phyloP scores from a whole-genome alignment of 163 green algal species.

The Chlamydomonas reinhardtii region DNA sequence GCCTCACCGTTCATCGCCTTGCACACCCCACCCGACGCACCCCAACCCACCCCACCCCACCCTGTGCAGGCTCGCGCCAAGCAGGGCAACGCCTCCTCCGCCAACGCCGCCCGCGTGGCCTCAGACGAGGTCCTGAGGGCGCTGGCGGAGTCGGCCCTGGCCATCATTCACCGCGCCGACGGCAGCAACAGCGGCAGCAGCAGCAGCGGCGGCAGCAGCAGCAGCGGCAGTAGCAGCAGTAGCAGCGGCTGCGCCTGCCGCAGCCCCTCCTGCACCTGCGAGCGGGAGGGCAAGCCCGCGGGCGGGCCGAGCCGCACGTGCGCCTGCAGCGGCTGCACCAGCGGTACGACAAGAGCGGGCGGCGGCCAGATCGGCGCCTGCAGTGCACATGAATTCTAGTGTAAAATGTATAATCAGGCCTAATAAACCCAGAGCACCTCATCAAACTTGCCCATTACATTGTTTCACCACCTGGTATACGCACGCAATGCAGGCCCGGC shows the following conservation, averaged over 20 bases:
- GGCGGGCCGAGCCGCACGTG: neutral
- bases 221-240: neutral
- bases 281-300: neutral
- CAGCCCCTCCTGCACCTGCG: constrained; percentile 6
- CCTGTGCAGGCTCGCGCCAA: neutral
- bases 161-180: constrained; percentile 52
- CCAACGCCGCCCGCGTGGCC: constrained; percentile 71
- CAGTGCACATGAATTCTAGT: too few relatives aligned
- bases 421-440: too few relatives aligned
- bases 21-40: too few relatives aligned
- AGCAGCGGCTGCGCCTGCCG: constrained; percentile 10
- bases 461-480: too few relatives aligned
- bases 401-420: too few relatives aligned
- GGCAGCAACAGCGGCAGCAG: neutral
- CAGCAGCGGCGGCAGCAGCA: neutral
- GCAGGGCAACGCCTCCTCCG: constrained; percentile 89
- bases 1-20: too few relatives aligned
- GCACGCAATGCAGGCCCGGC: too few relatives aligned
- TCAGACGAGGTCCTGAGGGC: constrained; percentile 67
- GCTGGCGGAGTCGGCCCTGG: constrained; percentile 74
- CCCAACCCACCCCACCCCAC: too few relatives aligned
- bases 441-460: too few relatives aligned
- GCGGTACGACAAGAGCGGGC: too few relatives aligned
- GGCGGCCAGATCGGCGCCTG: too few relatives aligned
- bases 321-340: constrained; percentile 10